Percentiles rank a stretch among this genome's conserved stretches.
These are phyloP conservation scores for Stromatinia cepivora DNA, from an alignment of 2,329 filamentous ascomycete genomes.

Conservation along the genomic window DNA sequence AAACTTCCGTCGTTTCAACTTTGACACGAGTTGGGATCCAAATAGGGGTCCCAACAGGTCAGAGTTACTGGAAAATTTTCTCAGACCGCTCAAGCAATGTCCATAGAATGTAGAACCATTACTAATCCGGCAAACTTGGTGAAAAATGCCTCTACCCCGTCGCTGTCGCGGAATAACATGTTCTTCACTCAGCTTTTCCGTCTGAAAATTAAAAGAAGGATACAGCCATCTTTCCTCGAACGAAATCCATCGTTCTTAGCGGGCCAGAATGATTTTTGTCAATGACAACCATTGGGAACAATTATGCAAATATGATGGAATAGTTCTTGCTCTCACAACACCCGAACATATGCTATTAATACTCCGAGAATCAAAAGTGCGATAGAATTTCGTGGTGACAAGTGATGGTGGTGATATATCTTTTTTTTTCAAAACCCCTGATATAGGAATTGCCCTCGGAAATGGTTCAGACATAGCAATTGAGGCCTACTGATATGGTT, in stretches of 20 bases:
- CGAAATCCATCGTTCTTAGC: conserved; percentile 57
- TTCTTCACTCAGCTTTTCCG: not conserved
- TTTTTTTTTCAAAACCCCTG: conserved; percentile 59
- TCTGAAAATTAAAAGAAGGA: not conserved
- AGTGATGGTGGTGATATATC: conserved; percentile 52
- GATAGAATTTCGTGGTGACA: conserved; percentile 56
- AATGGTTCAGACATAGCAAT: conserved; percentile 61
- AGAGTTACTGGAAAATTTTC: conserved; percentile 68
- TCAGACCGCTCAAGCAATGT: conserved; percentile 70
- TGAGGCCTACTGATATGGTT: conserved; percentile 63
- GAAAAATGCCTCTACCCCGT: conserved; percentile 24
- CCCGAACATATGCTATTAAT: conserved; percentile 77
- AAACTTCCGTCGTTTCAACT: conserved; percentile 55
- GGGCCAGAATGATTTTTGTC: conserved; percentile 64
- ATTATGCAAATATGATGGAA: conserved; percentile 64
- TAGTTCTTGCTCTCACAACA: conserved; percentile 73
- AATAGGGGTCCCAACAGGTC: conserved; percentile 37
- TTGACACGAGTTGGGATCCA: conserved; percentile 68
- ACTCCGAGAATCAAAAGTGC: conserved; percentile 59
- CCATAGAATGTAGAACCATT: conserved; percentile 68
- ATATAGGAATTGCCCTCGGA: conserved; percentile 64
- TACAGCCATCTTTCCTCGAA: not conserved
- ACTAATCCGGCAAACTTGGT: conserved; percentile 41
- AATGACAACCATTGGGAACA: conserved; percentile 67
- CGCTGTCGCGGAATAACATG: conserved; percentile 8